Evolutionary conservation across 208 protist species (phyloP), one percentile per base, ranked within the genome.

Genomic region (Leishmania guyanensis): DNA sequence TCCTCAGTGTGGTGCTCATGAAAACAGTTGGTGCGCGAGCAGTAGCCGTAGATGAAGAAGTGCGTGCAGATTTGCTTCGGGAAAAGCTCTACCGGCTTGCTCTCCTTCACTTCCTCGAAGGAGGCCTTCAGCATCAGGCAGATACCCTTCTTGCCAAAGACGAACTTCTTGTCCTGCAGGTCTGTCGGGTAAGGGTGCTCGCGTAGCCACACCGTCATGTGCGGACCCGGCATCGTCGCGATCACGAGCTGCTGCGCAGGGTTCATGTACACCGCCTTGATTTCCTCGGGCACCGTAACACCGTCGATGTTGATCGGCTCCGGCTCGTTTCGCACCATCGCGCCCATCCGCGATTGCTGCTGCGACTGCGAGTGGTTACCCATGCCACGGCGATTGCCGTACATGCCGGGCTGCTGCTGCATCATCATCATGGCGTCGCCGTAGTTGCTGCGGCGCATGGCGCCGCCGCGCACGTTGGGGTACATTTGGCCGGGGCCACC

Each of bases 71-170:
- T 88, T 83, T 96, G 94, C 83, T 92, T 90, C 1, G 84, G 80
- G 80, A 97, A 92, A 16, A 97, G 89, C 80, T 95, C 94, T 60
- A 97, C 94, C n/a, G 94, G 94, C 85, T 96, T 97, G 78, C 84
- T 90, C 70, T 88, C 82, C 82, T 86, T 88, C 79, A 97, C 90
- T 69, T 97, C 92, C 5, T 70, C 78, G 39, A 88, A 90, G 48
- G 81, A 77, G n/a, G 92, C 89, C 79, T 95, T 95, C 33, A 96
- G 84, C 91, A 97, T 95, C 10, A 97, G 88, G 36, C 95, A 87
- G 80, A 96, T 89, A 39, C 90, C 90, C 43, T 87, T 91, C 72
- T 90, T 89, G 75, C 91, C 94, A 76, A 91, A 91, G n/a, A 97
- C 90, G 65, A 87, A 95, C 43, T 92, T 86, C 75, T 81, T 80